Conservation (phyloP, 306 rosid genomes). For the Prosopis cineraria region DNA sequence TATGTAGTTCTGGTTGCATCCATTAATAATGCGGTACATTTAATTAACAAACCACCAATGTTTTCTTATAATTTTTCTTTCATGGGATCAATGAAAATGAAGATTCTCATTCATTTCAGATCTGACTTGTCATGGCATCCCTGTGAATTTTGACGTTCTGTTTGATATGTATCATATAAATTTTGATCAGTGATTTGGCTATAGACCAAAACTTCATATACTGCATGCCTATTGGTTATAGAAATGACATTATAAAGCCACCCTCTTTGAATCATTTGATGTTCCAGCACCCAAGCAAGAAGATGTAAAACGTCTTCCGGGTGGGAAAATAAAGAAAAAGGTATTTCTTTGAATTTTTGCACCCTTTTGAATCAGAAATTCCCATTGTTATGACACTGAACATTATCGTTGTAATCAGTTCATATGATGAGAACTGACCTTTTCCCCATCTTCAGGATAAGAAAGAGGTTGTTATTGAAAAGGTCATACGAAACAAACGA, state of each 20-base stretch:
- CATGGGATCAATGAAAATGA: conserved; percentile 4
- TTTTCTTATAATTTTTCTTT: not conserved
- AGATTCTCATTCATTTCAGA: conserved; percentile 10
- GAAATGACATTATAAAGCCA: not conserved
- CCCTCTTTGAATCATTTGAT: conserved; percentile 17
- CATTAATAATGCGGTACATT: not conserved
- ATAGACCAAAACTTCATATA: not conserved
- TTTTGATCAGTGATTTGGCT: not conserved
- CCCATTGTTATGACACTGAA: not conserved
- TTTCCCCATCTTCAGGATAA: conserved; percentile 56
- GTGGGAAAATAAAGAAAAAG: conserved; percentile 98
- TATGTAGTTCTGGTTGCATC: not conserved
- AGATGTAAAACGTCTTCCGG: conserved; percentile 92
- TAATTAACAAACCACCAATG: too few relatives aligned
- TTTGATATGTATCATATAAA: not conserved
- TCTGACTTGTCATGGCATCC: not conserved
- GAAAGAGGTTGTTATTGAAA: conserved; percentile 90
- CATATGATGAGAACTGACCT: conserved; percentile 18
- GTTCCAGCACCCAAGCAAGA: conserved; percentile 69
- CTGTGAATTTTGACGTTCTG: conserved; percentile 10
- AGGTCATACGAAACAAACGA: conserved; percentile 82
- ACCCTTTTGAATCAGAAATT: not conserved
- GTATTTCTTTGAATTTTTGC: conserved; percentile 32
- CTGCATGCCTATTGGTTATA: not conserved
- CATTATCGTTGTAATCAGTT: not conserved